Base-by-base conservation (phyloP, 2,329 filamentous ascomycete genomes). In the Sporothrix pallida region DNA sequence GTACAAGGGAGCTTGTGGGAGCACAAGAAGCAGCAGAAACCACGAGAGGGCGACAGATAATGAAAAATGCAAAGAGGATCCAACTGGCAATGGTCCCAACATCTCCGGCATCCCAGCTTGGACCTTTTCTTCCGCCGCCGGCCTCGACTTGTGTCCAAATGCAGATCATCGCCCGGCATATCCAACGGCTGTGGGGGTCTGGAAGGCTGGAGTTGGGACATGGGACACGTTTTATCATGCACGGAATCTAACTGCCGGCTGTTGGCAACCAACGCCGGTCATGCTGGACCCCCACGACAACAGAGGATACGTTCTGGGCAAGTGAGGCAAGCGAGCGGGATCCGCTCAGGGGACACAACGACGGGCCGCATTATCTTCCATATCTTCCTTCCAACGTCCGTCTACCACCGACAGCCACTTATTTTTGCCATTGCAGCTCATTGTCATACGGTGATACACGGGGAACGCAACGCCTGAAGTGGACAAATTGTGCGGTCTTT, bases 361-460 rank as follows among this genome's bases (percentile, higher is more conserved):
- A 37, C 65, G 65, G 65, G 15, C 23, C 46, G 26, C 48, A n/a
- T 68, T 52, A 52, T 68, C 65, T 37, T 31, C 10, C 65, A 17
- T 68, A 17, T 31, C 6, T 31, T 31, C 31, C 31, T 7, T 37
- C 31, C 31, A 37, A 37, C 31, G 3, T 37, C 31, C 31, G 7
- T 5, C 31, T 7, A 37, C 31, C 31, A 37, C 31, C 31, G 31
- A 37, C 31, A 37, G 31, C 31, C 31, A 37, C 31, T 37, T 37
- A 37, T 37, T 37, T 37, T 37, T 37, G 23, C 31, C 31, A 37
- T 37, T 37, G 31, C 31, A 37, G 7, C 7, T 37, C 31, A 7
- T 37, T 37, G 31, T 37, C 31, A 37, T 37, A 7, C 37, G 8
- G 60, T 63, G 60, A 8, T 10, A 63, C 60, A 46, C 13, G n/a